Percentiles rank a stretch among this genome's conserved stretches.
Evolutionary conservation across 345 rosid genomes (phyloP).

Genomic region (Salix suchowensis): DNA sequence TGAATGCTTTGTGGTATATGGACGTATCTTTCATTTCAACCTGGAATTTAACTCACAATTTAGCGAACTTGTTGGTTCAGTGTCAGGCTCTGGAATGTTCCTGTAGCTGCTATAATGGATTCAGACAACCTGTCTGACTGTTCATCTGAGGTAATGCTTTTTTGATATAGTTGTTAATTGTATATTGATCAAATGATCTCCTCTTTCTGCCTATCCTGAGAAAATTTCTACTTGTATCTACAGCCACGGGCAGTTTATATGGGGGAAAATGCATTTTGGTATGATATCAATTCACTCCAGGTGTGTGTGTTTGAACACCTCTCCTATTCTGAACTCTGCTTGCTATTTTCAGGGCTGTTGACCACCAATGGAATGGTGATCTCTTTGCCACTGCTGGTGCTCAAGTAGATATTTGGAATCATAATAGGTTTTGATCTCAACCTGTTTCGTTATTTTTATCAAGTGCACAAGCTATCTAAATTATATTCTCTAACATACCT

Average conservation of each 20-base stretch:
- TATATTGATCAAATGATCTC: neutral
- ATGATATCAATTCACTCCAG: conserved; percentile 2
- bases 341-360: conserved; percentile 63
- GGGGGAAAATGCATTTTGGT: conserved; percentile 88
- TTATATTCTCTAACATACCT: conserved; percentile 3
- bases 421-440: conserved; percentile 60
- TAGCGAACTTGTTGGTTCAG: conserved; percentile 32
- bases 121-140: conserved; percentile 40
- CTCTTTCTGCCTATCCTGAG: conserved; percentile 10
- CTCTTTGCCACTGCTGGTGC: conserved; percentile 94
- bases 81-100: conserved; percentile 94
- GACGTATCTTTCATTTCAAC: neutral
- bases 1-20: neutral
- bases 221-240: conserved; percentile 19
- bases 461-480: neutral
- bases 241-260: conserved; percentile 71
- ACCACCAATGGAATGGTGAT: conserved; percentile 90
- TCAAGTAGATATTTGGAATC: conserved; percentile 91
- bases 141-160: conserved; percentile 44
- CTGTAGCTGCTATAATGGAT: conserved; percentile 55
- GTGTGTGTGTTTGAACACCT: neutral
- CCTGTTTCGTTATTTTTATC: neutral
- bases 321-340: neutral
- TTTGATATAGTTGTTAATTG: neutral
- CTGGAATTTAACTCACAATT: neutral